These are phyloP conservation scores for Cryptosporidium sp. DNA, from an alignment of 169 alveolate genomes.

Conservation along the genomic window DNA sequence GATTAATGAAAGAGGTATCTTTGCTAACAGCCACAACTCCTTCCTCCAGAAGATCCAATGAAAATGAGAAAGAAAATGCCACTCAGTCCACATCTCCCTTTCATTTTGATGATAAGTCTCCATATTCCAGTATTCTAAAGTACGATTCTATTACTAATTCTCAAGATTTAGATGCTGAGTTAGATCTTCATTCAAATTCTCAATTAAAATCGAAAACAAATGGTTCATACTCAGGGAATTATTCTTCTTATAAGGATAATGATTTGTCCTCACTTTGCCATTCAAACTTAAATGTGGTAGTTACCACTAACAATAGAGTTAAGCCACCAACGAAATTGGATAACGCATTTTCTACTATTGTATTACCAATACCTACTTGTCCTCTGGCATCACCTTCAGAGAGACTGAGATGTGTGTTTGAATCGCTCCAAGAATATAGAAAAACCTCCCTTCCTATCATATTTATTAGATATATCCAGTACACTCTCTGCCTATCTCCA, in stretches of 20 bases:
- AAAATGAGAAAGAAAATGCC: conserved; percentile 13
- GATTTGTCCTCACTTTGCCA: conserved; percentile 37
- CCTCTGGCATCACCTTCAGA: conserved; percentile 69
- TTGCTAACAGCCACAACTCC: background rate
- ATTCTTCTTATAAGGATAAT: background rate
- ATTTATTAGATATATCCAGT: conserved; percentile 54
- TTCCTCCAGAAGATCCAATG: background rate
- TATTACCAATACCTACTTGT: conserved; percentile 69
- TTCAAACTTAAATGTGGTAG: conserved; percentile 66
- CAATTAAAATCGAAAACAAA: background rate
- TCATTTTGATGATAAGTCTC: conserved; percentile 66
- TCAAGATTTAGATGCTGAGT: conserved; percentile 23
- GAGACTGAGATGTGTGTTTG: conserved; percentile 69
- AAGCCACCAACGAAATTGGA: conserved; percentile 48
- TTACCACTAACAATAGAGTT: conserved; percentile 64
- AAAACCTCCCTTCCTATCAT: conserved; percentile 66
- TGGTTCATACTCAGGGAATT: background rate
- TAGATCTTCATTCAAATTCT: background rate
- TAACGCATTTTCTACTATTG: conserved; percentile 65
- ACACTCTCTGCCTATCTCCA: conserved; percentile 48
- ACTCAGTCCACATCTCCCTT: conserved; percentile 14
- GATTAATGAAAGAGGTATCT: background rate
- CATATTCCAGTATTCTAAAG: conserved; percentile 56
- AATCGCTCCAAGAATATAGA: conserved; percentile 69
- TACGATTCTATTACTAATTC: conserved; percentile 37